These are phyloP conservation scores for Chrysopogon serrulatus DNA, from an alignment of 176 grass and related monocot species.

Conservation along the genomic window DNA sequence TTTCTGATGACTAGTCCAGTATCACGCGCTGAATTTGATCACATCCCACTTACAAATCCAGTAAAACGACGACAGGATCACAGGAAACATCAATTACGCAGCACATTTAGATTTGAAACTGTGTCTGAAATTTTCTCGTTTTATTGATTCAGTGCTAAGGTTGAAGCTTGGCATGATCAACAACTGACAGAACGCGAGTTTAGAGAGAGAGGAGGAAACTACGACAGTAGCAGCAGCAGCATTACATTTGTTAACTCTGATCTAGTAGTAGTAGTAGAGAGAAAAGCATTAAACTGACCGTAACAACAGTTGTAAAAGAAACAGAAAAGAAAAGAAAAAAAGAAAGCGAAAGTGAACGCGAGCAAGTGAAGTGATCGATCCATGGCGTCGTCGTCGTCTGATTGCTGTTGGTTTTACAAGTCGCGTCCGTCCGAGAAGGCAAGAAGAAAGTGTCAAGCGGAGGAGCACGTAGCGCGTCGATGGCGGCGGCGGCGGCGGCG, in stretches of 20 bases:
- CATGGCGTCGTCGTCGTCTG: neutral
- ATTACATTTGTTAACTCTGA: conserved; percentile 2
- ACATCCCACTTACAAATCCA: neutral
- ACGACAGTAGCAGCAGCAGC: neutral
- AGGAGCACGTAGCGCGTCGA: neutral
- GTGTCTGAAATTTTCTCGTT: neutral
- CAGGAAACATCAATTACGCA: neutral
- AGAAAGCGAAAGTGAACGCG: neutral
- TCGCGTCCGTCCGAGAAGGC: neutral
- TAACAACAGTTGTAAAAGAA: conserved; percentile 11
- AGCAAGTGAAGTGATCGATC: neutral
- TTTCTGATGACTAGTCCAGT: no score
- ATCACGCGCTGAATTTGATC: neutral
- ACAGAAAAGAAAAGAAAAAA: neutral
- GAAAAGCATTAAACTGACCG: neutral
- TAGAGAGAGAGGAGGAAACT: neutral
- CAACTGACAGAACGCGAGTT: neutral
- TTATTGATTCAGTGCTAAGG: neutral
- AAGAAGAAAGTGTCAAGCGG: neutral
- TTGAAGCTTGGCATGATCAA: neutral
- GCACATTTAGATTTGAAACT: neutral
- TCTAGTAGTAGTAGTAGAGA: neutral
- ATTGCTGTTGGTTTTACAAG: neutral
- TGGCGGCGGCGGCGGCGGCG: neutral
- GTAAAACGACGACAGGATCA: neutral